These are phyloP conservation scores for Acacia crassicarpa DNA, from an alignment of 306 rosid species.

Conservation along the genomic window DNA sequence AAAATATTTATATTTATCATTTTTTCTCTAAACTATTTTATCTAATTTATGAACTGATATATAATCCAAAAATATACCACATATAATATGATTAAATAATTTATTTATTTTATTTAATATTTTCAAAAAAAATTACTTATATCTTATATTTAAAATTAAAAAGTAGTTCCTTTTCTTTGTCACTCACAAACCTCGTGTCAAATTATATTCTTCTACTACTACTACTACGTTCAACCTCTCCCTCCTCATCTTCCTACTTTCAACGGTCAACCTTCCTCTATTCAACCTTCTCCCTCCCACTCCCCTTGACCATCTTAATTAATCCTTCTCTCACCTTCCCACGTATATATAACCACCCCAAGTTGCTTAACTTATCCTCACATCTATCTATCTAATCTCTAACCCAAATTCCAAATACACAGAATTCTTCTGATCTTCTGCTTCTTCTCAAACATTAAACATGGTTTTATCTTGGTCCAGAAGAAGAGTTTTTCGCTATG, in stretches of 20 bases:
- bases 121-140: no score
- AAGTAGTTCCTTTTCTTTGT: no score
- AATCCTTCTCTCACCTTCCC: neutral
- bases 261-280: slow-evolving; percentile 40
- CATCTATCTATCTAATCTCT: neutral
- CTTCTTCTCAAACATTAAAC: neutral
- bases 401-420: neutral
- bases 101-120: no score
- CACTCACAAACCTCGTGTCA: neutral
- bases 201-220: neutral
- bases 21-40: no score
- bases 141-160: no score
- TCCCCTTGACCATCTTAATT: slow-evolving; percentile 40
- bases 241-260: slow-evolving; percentile 7
- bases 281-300: slow-evolving; percentile 1
- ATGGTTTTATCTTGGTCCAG: slow-evolving; percentile 73
- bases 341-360: slow-evolving; percentile 26
- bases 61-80: rapidly evolving
- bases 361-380: neutral
- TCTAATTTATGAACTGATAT: no score
- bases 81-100: no score
- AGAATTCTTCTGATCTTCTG: neutral
- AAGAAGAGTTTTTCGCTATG: slow-evolving; percentile 42
- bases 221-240: no score
- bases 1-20: no score